Base-by-base conservation (phyloP, 2,329 filamentous ascomycete species). In the Nectriaceae sp. region DNA sequence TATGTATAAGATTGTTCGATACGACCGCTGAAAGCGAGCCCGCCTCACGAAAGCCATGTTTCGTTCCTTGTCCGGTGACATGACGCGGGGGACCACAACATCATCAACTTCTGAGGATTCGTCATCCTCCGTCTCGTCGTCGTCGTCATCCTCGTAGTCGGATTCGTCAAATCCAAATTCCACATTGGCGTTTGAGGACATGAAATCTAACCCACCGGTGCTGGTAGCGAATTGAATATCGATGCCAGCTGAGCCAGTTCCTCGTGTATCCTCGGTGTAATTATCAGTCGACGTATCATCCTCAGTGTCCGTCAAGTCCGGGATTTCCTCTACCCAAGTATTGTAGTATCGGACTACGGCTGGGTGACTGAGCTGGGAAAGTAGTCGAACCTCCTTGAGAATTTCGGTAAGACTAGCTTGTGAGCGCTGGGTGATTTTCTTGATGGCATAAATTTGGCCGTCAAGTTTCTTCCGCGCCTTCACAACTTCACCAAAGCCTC, bases 381-480 rank as follows among this genome's bases (percentile, higher is more conserved):
- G 76, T 8, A 97, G 74, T 65, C 92, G 87, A 35, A 97, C 93
- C 67, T 94, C 89, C 46, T 89, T 90, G 21, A 93, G 67, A 11
- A 92, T 85, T 64, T 96, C 89, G 1, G 88, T 92, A 33, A 97
- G 75, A 49, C 88, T 89, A 49, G 85, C 80, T 21, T 88, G 82
- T 1, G 90, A 90, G 43, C 87, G 86, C 58, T 94, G 89, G 1
- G 85, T 90, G 53, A 99, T 94, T 67, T 97, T 97, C 69, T 99
- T 99, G 65, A 99, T 89, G 16, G 94, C 94, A 70, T 97, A 99
- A 37, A 95, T 87, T 49, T 92, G 89, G 1, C 90, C 90, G 65
- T 97, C 94, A 4, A 97, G 82, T 71, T 94, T 96, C 69, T 96
- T 96, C 24, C 93, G 83, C 3, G 93, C 93, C 67, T 96, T 95